Evolutionary conservation across 2,329 filamentous ascomycete species (phyloP), one percentile per base, ranked within the genome.

Genomic region (Cladosporium oxysporum): DNA sequence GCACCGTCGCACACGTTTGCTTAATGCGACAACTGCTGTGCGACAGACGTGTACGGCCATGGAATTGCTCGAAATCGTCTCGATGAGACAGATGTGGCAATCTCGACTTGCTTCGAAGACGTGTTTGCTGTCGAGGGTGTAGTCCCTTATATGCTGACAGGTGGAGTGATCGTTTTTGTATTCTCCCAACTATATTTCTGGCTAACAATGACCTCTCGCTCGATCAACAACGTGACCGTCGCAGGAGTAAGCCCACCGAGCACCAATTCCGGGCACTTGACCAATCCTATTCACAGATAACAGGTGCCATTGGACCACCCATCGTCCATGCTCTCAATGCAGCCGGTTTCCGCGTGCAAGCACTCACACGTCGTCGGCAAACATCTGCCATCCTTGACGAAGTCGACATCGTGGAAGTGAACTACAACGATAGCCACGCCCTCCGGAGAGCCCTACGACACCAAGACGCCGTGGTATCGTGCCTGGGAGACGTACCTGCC

Each of bases 381-480:
- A 31, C 16, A n/a, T 14, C 16, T 21, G 5, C 28, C 3, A 33
- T 33, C 31, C 29, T 29, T 21, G 6, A 11, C 16, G 14, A 18
- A 21, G 31, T 55, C 52, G 21, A 55, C 6, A 3, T 55, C 3
- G 31, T 55, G 4, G 52, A 55, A 55, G 29, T 55, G n/a, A 12
- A 55, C 18, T 55, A 33, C 28, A 33, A 55, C 28, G 31, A 55
- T 28, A 5, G 12, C 18, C 7, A 33, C 12, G 29, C 52, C 12
- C 52, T 55, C 16, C 52, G 28, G 0, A n/a, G 23, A 21, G 52
- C 21, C 14, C 52, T 55, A 2, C 52, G 70, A 61, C 73, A 73
- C 44, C 74, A 77, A 68, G 74, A 77, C 52, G 69, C 69, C 41
- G 67, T 78, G 11, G 70, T 77, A 21, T 59, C 57, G 7, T 59